phyloP scores from a whole-genome alignment of 129 eudicot genomes.

The Kitagawia praeruptora region DNA sequence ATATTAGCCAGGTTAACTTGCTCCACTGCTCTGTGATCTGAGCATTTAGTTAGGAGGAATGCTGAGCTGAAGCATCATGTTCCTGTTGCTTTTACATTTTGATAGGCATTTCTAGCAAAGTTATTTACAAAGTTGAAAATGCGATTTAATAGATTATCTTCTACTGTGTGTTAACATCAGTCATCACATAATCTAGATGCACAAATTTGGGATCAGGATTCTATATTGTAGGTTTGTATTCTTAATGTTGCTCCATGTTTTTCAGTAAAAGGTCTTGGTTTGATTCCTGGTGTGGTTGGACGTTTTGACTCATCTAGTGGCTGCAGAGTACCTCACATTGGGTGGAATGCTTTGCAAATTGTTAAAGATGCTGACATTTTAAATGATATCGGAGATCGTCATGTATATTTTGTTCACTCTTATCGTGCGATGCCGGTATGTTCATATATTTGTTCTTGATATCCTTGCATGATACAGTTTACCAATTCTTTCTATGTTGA shows the following conservation, averaged over 20 bases:
- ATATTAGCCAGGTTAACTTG: not conserved
- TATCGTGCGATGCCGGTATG: slow-evolving; percentile 90
- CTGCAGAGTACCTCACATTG: slow-evolving; percentile 87
- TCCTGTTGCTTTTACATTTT: not conserved
- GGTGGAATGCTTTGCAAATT: slow-evolving; percentile 85
- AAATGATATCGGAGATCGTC: slow-evolving; percentile 67
- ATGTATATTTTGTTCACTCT: slow-evolving; percentile 96
- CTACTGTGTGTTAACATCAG: not conserved
- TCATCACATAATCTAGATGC: not conserved
- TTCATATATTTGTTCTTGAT: not conserved
- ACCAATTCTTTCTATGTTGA: not conserved
- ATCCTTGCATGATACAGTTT: slow-evolving; percentile 6
- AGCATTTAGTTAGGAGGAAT: not conserved
- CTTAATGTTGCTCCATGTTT: slow-evolving; percentile 15
- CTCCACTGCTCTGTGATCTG: not conserved
- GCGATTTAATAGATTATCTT: not conserved
- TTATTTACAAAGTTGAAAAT: not conserved
- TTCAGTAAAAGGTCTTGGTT: slow-evolving; percentile 89
- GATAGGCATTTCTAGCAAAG: not conserved
- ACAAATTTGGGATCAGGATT: not conserved
- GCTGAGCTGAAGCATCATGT: not conserved
- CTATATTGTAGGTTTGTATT: not conserved
- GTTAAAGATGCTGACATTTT: slow-evolving; percentile 53
- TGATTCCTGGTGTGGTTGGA: slow-evolving; percentile 98
- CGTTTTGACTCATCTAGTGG: slow-evolving; percentile 86